These are phyloP conservation scores for Alternaria arborescens DNA, from an alignment of 2,329 filamentous ascomycete genomes.

Conservation along the genomic window DNA sequence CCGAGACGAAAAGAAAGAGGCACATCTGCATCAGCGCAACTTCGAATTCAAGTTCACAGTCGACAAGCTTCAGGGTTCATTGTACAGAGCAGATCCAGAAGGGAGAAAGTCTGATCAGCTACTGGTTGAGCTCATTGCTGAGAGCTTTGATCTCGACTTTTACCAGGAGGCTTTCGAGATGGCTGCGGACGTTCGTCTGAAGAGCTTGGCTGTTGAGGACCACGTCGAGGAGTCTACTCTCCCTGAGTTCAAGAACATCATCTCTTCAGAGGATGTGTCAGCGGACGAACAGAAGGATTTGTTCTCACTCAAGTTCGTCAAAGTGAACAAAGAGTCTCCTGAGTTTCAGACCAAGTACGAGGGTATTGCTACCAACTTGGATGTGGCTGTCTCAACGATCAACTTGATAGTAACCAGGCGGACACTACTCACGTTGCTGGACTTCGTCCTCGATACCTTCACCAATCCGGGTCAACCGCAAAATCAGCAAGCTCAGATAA, in stretches of 20 bases:
- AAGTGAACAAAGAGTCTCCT: constrained; percentile 88
- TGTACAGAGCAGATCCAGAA: constrained; percentile 86
- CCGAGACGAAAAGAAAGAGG: constrained; percentile 54
- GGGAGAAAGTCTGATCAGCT: constrained; percentile 78
- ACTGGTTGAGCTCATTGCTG: constrained; percentile 88
- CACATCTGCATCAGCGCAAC: constrained; percentile 82
- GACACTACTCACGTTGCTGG: constrained; percentile 88
- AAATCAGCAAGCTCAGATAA: constrained; percentile 44
- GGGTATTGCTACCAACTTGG: constrained; percentile 91
- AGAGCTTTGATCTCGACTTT: constrained; percentile 86
- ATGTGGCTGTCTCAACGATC: constrained; percentile 91
- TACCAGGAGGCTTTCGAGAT: constrained; percentile 91
- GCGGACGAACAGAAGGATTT: constrained; percentile 79
- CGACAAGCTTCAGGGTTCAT: constrained; percentile 88
- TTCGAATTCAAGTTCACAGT: constrained; percentile 98
- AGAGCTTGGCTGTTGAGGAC: constrained; percentile 88
- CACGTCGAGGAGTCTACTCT: constrained; percentile 87
- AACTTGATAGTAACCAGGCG: constrained; percentile 93
- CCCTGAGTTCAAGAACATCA: constrained; percentile 93
- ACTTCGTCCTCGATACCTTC: constrained; percentile 95
- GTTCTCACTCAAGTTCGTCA: constrained; percentile 87
- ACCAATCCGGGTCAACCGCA: constrained; percentile 67
- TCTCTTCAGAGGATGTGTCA: constrained; percentile 83
- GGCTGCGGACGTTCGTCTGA: constrained; percentile 87
- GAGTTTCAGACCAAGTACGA: constrained; percentile 94